Conservation (phyloP, 2,329 filamentous ascomycete species). For the Aaosphaeria pasadenensis region DNA sequence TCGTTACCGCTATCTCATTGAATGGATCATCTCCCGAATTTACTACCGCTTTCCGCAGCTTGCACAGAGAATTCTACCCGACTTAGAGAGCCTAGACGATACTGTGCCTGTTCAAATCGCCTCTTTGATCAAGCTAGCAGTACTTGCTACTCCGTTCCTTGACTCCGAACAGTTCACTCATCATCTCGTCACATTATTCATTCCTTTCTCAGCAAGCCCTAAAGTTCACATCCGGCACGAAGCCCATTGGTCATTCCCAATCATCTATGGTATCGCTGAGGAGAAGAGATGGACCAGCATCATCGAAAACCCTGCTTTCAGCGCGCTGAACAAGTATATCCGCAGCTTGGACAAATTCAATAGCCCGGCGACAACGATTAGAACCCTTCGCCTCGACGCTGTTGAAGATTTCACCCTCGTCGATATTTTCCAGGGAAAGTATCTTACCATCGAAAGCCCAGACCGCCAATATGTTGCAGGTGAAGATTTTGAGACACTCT, state of each 20-base stretch:
- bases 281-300: slow-evolving; percentile 35
- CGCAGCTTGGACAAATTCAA: slow-evolving; percentile 43
- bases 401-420: slow-evolving; percentile 42
- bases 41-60: slow-evolving; percentile 35
- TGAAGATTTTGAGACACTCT: slow-evolving; percentile 41
- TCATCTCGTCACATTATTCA: slow-evolving; percentile 40
- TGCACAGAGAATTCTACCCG: slow-evolving; percentile 29
- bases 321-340: slow-evolving; percentile 43
- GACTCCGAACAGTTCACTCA: slow-evolving; percentile 38
- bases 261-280: slow-evolving; percentile 41
- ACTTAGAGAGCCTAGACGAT: slow-evolving; percentile 41
- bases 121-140: slow-evolving; percentile 47
- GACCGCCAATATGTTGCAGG: slow-evolving; percentile 35
- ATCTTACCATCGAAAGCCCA: slow-evolving; percentile 42
- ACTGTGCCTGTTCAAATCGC: slow-evolving; percentile 47
- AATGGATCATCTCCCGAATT: slow-evolving; percentile 48
- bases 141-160: slow-evolving; percentile 39
- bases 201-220: slow-evolving; percentile 45
- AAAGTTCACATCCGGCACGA: slow-evolving; percentile 55
- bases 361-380: slow-evolving; percentile 37
- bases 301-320: slow-evolving; percentile 39
- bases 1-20: slow-evolving; percentile 45
- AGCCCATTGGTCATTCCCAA: slow-evolving; percentile 49
- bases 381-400: slow-evolving; percentile 40
- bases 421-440: slow-evolving; percentile 46